A percentile compares a stretch with the other conserved stretches of the same genome.
Conservation (phyloP, 2,329 filamentous ascomycete species). For the Achaetomium macrosporum region DNA sequence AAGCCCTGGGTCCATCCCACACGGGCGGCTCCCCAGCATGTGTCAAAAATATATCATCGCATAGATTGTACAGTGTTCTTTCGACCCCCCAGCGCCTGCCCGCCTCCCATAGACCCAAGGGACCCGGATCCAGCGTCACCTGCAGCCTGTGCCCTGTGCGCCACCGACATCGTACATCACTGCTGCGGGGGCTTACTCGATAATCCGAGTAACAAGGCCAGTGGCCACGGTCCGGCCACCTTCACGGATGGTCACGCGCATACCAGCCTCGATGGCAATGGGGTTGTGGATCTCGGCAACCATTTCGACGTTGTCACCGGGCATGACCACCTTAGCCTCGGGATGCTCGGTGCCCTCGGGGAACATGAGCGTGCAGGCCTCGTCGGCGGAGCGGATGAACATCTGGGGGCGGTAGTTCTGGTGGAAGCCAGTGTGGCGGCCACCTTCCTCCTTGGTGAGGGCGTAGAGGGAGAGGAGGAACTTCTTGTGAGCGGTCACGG, state of each 20-base stretch:
- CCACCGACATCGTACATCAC: constrained; percentile 9
- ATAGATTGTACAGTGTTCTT: constrained; percentile 20
- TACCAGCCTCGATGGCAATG: constrained; percentile 81
- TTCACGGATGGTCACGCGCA: constrained; percentile 98
- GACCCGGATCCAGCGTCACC: neutral
- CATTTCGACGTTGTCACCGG: constrained; percentile 99
- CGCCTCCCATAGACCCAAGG: constrained; percentile 3
- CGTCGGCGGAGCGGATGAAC: constrained; percentile 87
- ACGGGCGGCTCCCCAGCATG: constrained; percentile 15
- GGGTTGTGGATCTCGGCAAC: constrained; percentile 77
- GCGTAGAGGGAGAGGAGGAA: constrained; percentile 97
- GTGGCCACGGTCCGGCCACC: constrained; percentile 86
- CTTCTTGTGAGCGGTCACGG: constrained; percentile 79
- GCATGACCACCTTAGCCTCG: constrained; percentile 80
- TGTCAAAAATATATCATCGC: constrained; percentile 20
- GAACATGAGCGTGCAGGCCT: constrained; percentile 74
- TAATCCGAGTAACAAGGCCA: constrained; percentile 71
- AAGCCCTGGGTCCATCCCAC: constrained; percentile 11
- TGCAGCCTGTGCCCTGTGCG: neutral
- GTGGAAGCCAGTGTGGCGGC: constrained; percentile 90
- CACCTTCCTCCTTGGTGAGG: constrained; percentile 94
- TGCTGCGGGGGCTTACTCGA: constrained; percentile 41
- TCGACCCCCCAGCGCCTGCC: constrained; percentile 15
- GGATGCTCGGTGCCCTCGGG: constrained; percentile 74
- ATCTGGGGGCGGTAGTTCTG: constrained; percentile 97